phyloP scores from a whole-genome alignment of 1,284 basidiomycete species.

The Ustilago curta region DNA sequence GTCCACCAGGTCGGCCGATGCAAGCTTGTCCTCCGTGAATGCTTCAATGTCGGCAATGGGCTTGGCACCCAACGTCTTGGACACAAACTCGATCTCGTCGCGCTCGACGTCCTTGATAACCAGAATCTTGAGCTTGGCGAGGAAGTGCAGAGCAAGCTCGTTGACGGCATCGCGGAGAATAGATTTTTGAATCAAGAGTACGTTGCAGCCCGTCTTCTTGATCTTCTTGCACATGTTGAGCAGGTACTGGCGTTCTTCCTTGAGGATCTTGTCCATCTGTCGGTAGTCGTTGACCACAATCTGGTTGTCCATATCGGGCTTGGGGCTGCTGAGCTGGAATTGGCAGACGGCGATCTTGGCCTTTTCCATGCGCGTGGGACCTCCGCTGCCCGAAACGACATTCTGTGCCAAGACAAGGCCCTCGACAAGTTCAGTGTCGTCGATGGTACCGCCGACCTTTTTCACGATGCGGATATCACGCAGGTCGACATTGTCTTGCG shows the following conservation, averaged over 20 bases:
- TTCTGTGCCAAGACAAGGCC: slow-evolving; percentile 97
- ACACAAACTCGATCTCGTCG: slow-evolving; percentile 97
- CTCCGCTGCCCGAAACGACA: slow-evolving; percentile 88
- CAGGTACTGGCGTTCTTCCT: slow-evolving; percentile 97
- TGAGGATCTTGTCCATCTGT: slow-evolving; percentile 99
- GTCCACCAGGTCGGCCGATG: slow-evolving; percentile 94
- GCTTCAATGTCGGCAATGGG: slow-evolving; percentile 97
- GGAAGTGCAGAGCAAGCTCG: slow-evolving; percentile 97
- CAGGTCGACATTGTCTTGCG: slow-evolving; percentile 79
- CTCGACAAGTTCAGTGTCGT: slow-evolving; percentile 96
- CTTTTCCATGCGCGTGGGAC: slow-evolving; percentile 95
- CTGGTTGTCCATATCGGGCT: slow-evolving; percentile 99
- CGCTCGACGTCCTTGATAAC: slow-evolving; percentile 98
- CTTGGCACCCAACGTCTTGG: slow-evolving; percentile 93
- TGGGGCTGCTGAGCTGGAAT: slow-evolving; percentile 97
- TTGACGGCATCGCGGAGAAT: slow-evolving; percentile 98
- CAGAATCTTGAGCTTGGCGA: slow-evolving; percentile 96
- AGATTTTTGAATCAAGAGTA: slow-evolving; percentile 97
- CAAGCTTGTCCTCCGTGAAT: slow-evolving; percentile 99
- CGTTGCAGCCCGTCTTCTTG: slow-evolving; percentile 99
- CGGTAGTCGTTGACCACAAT: slow-evolving; percentile 99
- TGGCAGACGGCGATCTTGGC: slow-evolving; percentile 99
- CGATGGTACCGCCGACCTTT: slow-evolving; percentile 98
- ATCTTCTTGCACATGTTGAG: slow-evolving; percentile 99
- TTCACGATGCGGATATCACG: slow-evolving; percentile 96